Conservation (phyloP, 805 yeast genomes). For the Sungouiozyma intestinalis region DNA sequence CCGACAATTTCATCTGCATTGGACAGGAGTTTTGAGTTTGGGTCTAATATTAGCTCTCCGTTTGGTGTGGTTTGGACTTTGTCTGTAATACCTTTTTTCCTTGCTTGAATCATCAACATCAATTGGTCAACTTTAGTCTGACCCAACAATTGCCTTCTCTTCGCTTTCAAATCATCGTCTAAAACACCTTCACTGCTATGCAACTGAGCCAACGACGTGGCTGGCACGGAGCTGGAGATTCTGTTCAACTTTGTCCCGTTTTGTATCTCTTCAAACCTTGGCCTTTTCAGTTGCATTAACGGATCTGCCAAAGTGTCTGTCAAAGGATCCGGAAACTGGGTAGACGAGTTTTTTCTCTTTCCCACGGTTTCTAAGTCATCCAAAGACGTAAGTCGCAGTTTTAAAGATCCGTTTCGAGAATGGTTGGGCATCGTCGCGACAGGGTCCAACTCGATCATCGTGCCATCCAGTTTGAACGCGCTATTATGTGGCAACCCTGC, state of each 20-base stretch:
- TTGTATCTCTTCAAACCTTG: neutral
- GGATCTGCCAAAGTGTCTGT: too few relatives aligned
- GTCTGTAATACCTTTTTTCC: slow-evolving; percentile 64
- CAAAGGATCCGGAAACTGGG: neutral
- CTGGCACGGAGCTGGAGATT: neutral
- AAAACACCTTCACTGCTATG: neutral
- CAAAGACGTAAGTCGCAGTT: slow-evolving; percentile 2
- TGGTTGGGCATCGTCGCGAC: neutral
- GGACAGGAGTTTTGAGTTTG: slow-evolving; percentile 40
- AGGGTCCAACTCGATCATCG: neutral
- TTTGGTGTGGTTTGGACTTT: slow-evolving; percentile 55
- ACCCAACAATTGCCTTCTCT: slow-evolving; percentile 39
- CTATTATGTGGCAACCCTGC: neutral
- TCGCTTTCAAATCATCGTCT: neutral
- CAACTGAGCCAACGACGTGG: neutral
- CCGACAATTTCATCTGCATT: slow-evolving; percentile 62
- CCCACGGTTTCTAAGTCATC: slow-evolving; percentile 3
- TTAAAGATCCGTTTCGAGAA: neutral
- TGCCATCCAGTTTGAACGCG: neutral
- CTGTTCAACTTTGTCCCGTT: neutral
- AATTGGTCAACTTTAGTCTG: slow-evolving; percentile 85
- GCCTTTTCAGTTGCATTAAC: too few relatives aligned
- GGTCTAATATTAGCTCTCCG: slow-evolving; percentile 52
- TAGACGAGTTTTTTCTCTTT: neutral
- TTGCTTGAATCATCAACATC: slow-evolving; percentile 84